Evolutionary conservation across 805 yeast species (phyloP).

Genomic region (Saccharomycopsis sp.): DNA sequence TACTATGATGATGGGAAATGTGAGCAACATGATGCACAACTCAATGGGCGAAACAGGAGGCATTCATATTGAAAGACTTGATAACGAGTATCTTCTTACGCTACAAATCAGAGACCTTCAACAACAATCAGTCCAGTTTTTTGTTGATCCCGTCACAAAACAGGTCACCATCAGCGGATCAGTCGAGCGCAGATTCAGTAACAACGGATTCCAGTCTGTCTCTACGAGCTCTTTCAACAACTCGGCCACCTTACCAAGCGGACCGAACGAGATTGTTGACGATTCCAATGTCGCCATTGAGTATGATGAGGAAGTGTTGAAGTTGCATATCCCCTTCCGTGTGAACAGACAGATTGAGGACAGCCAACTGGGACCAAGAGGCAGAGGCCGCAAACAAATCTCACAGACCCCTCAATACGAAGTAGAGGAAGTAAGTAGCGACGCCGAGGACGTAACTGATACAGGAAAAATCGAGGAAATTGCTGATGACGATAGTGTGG

Average conservation of each 20-base stretch:
- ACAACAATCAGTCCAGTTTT: slow-evolving; percentile 10
- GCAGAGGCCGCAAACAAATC: too few species aligned
- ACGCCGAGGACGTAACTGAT: neutral
- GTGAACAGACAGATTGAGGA: neutral
- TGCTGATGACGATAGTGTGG: neutral
- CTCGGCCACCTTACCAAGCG: slow-evolving; percentile 4
- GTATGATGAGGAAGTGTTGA: slow-evolving; percentile 10
- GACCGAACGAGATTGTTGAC: slow-evolving; percentile 3
- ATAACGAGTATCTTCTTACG: slow-evolving; percentile 7
- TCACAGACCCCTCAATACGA: neutral
- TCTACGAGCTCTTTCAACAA: slow-evolving; percentile 4
- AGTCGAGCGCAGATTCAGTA: neutral
- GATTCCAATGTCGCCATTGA: slow-evolving; percentile 4
- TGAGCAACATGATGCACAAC: neutral
- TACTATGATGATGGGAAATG: neutral
- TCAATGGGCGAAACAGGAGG: neutral
- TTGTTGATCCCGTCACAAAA: slow-evolving; percentile 13
- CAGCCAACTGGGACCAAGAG: neutral
- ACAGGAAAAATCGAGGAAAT: slow-evolving; percentile 3
- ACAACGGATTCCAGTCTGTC: slow-evolving; percentile 7
- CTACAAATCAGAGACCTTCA: slow-evolving; percentile 10
- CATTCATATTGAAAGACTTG: neutral
- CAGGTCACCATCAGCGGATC: slow-evolving; percentile 9
- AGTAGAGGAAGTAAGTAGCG: neutral
- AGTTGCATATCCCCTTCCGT: slow-evolving; percentile 7